phyloP scores from a whole-genome alignment of 73 alveolate genomes.

The Symbiodinium pilosum region DNA sequence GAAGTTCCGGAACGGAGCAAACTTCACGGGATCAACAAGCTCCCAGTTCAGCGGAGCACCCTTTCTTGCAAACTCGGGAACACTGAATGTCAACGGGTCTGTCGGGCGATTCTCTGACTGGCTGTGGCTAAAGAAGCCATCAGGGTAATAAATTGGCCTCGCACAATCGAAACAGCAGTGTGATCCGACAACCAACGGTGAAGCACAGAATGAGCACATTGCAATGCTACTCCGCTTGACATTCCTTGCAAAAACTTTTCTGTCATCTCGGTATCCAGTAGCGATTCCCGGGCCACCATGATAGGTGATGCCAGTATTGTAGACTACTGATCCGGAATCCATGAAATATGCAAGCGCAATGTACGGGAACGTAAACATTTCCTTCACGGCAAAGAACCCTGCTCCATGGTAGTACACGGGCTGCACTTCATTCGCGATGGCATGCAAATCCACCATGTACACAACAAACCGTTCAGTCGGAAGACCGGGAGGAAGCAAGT shows the following conservation, averaged over 20 bases:
- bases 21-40: neutral
- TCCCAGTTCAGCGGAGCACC: neutral
- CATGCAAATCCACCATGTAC: neutral
- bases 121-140: neutral
- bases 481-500: too few species aligned
- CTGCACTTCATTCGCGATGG: neutral
- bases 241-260: neutral
- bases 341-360: neutral
- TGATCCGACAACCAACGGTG: neutral
- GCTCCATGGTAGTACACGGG: neutral
- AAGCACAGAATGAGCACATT: neutral
- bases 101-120: neutral
- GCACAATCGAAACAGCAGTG: neutral
- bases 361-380: neutral
- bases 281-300: neutral
- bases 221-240: neutral
- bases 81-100: neutral
- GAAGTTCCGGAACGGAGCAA: neutral
- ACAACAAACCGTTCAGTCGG: neutral
- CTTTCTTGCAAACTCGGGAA: neutral
- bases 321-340: neutral
- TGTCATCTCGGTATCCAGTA: neutral
- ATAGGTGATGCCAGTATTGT: neutral
- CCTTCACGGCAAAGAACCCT: neutral
- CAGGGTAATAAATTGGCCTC: neutral